A percentile compares a stretch with the other conserved stretches of the same genome.
Evolutionary conservation across 2,329 filamentous ascomycete genomes (phyloP).

Genomic region (Trichocomaceae sp.): DNA sequence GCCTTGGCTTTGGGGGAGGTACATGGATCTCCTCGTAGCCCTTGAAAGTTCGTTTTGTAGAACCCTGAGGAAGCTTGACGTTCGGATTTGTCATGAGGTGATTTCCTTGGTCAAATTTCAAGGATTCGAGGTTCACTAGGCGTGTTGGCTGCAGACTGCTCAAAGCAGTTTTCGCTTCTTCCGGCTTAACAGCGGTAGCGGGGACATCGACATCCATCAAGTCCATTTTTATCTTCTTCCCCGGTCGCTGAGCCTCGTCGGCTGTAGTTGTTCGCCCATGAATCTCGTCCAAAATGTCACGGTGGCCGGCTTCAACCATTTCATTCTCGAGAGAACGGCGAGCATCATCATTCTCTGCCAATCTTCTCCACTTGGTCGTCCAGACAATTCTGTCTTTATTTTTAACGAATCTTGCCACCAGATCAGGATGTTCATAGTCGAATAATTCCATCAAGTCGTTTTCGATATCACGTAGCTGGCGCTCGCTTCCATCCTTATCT

Average conservation of each 20-base stretch:
- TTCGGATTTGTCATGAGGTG: constrained; percentile 99
- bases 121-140: constrained; percentile 87
- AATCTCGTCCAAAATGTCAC: constrained; percentile 81
- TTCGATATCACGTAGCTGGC: constrained; percentile 83
- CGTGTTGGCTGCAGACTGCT: constrained; percentile 81
- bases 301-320: constrained; percentile 82
- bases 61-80: constrained; percentile 86
- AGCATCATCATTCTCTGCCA: constrained; percentile 68
- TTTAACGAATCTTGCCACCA: constrained; percentile 82
- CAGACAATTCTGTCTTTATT: constrained; percentile 94
- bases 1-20: constrained; percentile 80
- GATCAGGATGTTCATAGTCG: constrained; percentile 90
- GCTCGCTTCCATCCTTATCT: constrained; percentile 68
- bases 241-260: constrained; percentile 53
- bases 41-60: constrained; percentile 92
- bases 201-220: constrained; percentile 82
- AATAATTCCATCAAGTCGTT: constrained; percentile 98
- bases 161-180: constrained; percentile 50
- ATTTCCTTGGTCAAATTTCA: constrained; percentile 95
- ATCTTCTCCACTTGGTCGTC: constrained; percentile 80
- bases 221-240: constrained; percentile 76
- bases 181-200: constrained; percentile 44
- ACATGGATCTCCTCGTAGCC: constrained; percentile 99
- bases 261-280: constrained; percentile 59
- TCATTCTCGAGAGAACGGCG: constrained; percentile 75